These are phyloP conservation scores for Diphasiastrum complanatum DNA, from an alignment of 83 land plant genomes.

Conservation along the genomic window DNA sequence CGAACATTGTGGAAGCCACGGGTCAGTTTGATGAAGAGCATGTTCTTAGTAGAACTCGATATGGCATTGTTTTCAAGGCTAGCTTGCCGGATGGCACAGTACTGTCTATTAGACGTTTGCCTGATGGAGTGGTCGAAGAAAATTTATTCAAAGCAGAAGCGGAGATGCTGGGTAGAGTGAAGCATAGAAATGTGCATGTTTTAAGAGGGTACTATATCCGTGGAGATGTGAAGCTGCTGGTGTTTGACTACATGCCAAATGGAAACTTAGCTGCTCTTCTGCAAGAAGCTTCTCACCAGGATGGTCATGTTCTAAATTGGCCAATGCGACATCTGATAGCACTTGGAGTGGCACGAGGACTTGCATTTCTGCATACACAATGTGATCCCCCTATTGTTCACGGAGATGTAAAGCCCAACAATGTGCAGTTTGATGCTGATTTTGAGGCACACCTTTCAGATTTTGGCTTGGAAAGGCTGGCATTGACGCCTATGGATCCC, in stretches of 20 bases:
- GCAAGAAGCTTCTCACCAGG: conserved; percentile 29
- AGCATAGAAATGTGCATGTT: conserved; percentile 55
- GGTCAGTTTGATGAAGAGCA: not conserved
- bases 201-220: conserved; percentile 43
- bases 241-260: conserved; percentile 65
- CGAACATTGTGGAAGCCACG: not conserved
- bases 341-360: conserved; percentile 53
- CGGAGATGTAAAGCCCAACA: conserved; percentile 58
- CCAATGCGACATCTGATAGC: conserved; percentile 45
- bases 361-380: conserved; percentile 62
- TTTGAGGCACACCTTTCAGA: conserved; percentile 61
- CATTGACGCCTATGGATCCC: conserved; percentile 23
- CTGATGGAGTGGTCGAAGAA: not conserved
- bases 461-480: conserved; percentile 57
- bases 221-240: conserved; percentile 39
- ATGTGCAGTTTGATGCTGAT: conserved; percentile 52
- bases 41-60: not conserved
- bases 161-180: conserved; percentile 48
- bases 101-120: not conserved
- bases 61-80: not conserved
- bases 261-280: conserved; percentile 58
- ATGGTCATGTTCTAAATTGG: conserved; percentile 47
- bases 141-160: conserved; percentile 36
- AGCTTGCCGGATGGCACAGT: not conserved
- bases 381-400: conserved; percentile 54